Evolutionary conservation across 2,329 filamentous ascomycete species (phyloP), one percentile per base, ranked within the genome.

Genomic region (Neofusicoccum ribis): DNA sequence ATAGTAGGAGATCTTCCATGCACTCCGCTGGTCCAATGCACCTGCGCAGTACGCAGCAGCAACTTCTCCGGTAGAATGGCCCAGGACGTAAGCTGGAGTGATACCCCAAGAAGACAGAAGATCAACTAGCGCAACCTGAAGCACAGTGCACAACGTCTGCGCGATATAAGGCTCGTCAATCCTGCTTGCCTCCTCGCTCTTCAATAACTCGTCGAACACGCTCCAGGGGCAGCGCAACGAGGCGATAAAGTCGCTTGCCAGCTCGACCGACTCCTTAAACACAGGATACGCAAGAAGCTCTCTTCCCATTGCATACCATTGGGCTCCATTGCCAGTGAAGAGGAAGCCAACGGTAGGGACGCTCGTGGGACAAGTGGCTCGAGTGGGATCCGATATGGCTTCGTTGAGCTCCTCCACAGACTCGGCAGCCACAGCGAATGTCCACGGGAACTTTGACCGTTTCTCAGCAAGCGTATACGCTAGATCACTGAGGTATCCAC

Each of bases 311-410:
- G 64, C 51, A 9, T 36, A 51, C 67, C 69, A 75, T 47, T 74
- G 72, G 7, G 77, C 77, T 4, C 77, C 77, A 56, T 78, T 76
- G 0, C 77, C 77, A 3, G 77, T 78, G 60, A 79, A 79, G 9
- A 78, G 70, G 59, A 77, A 77, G 7, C 67, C 72, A 11, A 78
- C 36, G 9, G 17, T 49, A 12, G 46, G 37, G 11, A 12, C 23
- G 12, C 15, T 12, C n/a, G 8, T 23, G 5, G 41, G 20, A 8
- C 58, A 27, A 11, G 50, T 14, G 49, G 81, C 76, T 20, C 65
- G 67, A 2, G 67, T 5, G 15, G 31, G 31, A n/a, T 37, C 11
- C 11, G 43, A 47, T 27, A 51, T 36, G 15, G 44, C 37, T 34
- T 47, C 8, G 12, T n/a, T 27, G 34, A 27, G 14, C 34, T 46